Conservation (phyloP, 257 asterid species). For the Primulina huaijiensis region DNA sequence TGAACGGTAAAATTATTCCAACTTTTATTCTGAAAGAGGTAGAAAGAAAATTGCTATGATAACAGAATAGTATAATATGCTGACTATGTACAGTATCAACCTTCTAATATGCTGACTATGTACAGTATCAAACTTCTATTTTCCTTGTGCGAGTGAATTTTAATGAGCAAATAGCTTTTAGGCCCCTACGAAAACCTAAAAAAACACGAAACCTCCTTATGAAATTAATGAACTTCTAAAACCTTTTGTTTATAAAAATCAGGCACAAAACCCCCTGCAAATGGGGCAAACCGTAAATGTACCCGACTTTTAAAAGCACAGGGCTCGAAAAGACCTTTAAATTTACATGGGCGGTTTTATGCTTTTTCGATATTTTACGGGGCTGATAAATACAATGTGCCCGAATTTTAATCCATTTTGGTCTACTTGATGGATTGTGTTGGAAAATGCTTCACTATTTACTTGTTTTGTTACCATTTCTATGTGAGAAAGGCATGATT, state of each 20-base stretch:
- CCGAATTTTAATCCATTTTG: neutral
- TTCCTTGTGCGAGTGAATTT: slow-evolving; percentile 7
- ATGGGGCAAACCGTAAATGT: too few species aligned
- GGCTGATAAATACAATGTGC: too few species aligned
- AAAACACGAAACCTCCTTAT: too few species aligned
- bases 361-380: too few species aligned
- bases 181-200: too few species aligned
- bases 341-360: too few species aligned
- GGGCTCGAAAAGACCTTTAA: too few species aligned
- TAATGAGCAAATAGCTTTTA: too few species aligned
- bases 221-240: too few species aligned
- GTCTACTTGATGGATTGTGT: neutral
- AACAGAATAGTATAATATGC: neutral
- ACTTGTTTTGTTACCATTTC: slow-evolving; percentile 1
- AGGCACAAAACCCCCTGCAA: too few species aligned
- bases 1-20: neutral
- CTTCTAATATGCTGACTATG: neutral
- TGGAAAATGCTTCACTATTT: neutral
- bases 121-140: neutral
- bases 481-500: neutral
- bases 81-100: neutral
- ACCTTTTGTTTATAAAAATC: too few species aligned
- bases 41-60: neutral
- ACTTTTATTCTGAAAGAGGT: slow-evolving; percentile 1
- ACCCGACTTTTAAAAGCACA: too few species aligned